Percentiles rank a stretch among this genome's conserved stretches.
Conservation (phyloP, 345 rosid species). For the Schrenkiella parvula region DNA sequence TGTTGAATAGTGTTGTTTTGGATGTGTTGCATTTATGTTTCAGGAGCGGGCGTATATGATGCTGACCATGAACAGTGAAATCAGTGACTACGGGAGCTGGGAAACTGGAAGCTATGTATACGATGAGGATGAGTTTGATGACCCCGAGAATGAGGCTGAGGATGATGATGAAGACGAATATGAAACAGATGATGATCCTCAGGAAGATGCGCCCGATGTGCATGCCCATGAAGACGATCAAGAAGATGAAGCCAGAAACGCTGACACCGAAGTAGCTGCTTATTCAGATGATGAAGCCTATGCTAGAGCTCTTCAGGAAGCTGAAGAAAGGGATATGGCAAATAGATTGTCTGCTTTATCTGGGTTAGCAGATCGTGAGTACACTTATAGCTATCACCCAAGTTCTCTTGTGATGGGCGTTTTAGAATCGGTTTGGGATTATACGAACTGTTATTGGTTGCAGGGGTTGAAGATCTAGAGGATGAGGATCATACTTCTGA, state of each 20-base stretch:
- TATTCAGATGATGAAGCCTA: slow-evolving; percentile 82
- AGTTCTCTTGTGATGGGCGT: background rate
- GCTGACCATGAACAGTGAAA: slow-evolving; percentile 63
- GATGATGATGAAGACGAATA: slow-evolving; percentile 37
- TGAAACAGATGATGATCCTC: slow-evolving; percentile 41
- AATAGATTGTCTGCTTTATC: slow-evolving; percentile 74
- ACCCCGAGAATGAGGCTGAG: slow-evolving; percentile 54
- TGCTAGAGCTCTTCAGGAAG: slow-evolving; percentile 93
- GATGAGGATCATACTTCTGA: slow-evolving; percentile 53
- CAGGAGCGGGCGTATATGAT: slow-evolving; percentile 93
- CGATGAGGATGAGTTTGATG: slow-evolving; percentile 72
- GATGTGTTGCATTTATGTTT: background rate
- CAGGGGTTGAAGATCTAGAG: slow-evolving; percentile 60
- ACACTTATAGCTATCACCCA: background rate
- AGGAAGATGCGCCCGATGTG: slow-evolving; percentile 57
- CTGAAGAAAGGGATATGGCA: slow-evolving; percentile 85
- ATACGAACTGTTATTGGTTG: slow-evolving; percentile 28
- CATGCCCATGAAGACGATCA: slow-evolving; percentile 46
- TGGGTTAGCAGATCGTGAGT: slow-evolving; percentile 60
- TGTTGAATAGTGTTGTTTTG: background rate
- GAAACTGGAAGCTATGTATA: slow-evolving; percentile 59
- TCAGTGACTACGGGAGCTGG: slow-evolving; percentile 85
- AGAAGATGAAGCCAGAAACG: slow-evolving; percentile 31
- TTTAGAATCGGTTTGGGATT: background rate
- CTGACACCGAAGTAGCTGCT: slow-evolving; percentile 46